Percentiles rank a stretch among this genome's conserved stretches.
Conservation (phyloP, 2,329 filamentous ascomycete genomes). For the Geosmithia flava region DNA sequence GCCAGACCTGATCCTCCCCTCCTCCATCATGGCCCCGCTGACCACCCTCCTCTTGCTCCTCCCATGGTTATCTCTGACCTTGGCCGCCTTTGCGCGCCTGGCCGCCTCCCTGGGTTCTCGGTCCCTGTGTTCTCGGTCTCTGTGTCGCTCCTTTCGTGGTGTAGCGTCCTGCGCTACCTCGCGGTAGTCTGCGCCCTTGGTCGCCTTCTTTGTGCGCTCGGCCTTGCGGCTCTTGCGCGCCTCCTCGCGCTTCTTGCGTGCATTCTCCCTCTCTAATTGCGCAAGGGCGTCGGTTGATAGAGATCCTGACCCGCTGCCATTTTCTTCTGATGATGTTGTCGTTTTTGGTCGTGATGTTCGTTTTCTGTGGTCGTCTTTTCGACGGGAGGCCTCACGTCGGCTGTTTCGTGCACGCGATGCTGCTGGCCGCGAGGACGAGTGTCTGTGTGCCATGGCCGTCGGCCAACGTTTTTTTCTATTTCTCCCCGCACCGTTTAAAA, state of each 20-base stretch:
- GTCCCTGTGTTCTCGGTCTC: slow-evolving; percentile 5
- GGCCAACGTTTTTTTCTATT: not conserved
- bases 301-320: slow-evolving; percentile 10
- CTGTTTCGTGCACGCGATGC: slow-evolving; percentile 11
- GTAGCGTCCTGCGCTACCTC: slow-evolving; percentile 8
- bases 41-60: slow-evolving; percentile 48
- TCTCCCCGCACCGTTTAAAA: too few species aligned
- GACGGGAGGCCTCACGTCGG: slow-evolving; percentile 15
- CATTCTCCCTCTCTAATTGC: slow-evolving; percentile 50
- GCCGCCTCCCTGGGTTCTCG: slow-evolving; percentile 4
- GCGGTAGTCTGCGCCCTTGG: slow-evolving; percentile 18
- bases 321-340: slow-evolving; percentile 20
- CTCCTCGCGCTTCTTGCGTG: slow-evolving; percentile 40
- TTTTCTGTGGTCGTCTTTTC: slow-evolving; percentile 20
- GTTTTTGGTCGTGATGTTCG: slow-evolving; percentile 17
- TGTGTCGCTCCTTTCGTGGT: slow-evolving; percentile 6
- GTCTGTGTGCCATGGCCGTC: slow-evolving; percentile 19
- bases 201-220: slow-evolving; percentile 24
- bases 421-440: slow-evolving; percentile 17
- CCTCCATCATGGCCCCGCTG: slow-evolving; percentile 58
- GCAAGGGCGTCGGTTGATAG: slow-evolving; percentile 47
- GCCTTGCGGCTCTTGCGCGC: slow-evolving; percentile 32
- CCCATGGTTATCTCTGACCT: not conserved
- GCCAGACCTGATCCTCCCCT: slow-evolving; percentile 35
- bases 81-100: not conserved